Evolutionary conservation across 345 rosid species (phyloP).

Genomic region (Sapria himalayana): DNA sequence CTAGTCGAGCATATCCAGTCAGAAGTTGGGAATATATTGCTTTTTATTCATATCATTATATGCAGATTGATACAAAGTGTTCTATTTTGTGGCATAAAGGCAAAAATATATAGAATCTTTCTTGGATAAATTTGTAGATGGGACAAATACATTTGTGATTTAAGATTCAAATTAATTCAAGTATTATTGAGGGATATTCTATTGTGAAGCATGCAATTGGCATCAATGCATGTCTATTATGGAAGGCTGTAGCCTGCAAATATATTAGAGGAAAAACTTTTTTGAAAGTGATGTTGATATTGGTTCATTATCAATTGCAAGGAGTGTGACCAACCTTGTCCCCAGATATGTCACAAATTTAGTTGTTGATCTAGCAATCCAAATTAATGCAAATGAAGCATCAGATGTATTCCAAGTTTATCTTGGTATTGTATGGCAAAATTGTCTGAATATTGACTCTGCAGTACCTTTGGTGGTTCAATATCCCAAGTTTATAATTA

Average conservation of each 20-base stretch:
- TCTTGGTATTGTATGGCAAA: slow-evolving; percentile 76
- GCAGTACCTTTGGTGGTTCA: slow-evolving; percentile 41
- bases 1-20: too few species aligned
- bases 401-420: slow-evolving; percentile 74
- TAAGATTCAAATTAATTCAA: slow-evolving; percentile 80
- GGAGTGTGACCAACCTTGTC: slow-evolving; percentile 75
- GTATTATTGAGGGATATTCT: slow-evolving; percentile 95
- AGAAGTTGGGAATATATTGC: slow-evolving; percentile 73
- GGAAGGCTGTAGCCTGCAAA: slow-evolving; percentile 93
- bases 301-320: slow-evolving; percentile 95
- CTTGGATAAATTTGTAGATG: slow-evolving; percentile 64
- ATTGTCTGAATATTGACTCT: slow-evolving; percentile 44
- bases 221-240: slow-evolving; percentile 84
- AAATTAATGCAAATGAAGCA: slow-evolving; percentile 76
- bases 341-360: slow-evolving; percentile 86
- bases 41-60: slow-evolving; percentile 64
- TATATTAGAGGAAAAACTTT: slow-evolving; percentile 84
- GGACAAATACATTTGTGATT: slow-evolving; percentile 61
- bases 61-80: slow-evolving; percentile 88
- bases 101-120: slow-evolving; percentile 52
- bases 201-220: slow-evolving; percentile 99
- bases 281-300: slow-evolving; percentile 91
- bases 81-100: slow-evolving; percentile 73
- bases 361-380: slow-evolving; percentile 85
- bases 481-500: too few species aligned